Base-by-base conservation (phyloP, 495 filamentous ascomycete genomes). In the Penicillium roqueforti region DNA sequence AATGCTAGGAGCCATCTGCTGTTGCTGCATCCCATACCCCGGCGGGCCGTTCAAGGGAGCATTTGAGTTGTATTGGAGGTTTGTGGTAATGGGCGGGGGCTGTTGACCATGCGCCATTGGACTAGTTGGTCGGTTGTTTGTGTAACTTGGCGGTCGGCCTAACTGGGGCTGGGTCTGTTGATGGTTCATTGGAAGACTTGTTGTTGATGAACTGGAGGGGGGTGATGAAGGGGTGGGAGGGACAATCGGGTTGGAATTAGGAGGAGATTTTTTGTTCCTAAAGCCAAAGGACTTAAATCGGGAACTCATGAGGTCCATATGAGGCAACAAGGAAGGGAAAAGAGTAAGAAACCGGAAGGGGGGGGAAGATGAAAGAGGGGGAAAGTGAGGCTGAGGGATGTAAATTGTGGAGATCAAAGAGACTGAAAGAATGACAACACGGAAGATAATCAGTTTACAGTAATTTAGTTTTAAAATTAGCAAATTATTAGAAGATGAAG, bases 101-200 rank as follows among this genome's bases (percentile, higher is more conserved):
- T 87, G 85, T 60, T 86, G 85, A 59, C 79, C 75, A 70, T 87
- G 80, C 51, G 71, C 81, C 71, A 82, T 73, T 29, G 83, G 80
- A 58, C 77, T 80, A 38, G 73, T 75, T 47, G 81, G 80, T 58
- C 83, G 80, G 47, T 81, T 81, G 53, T 82, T 81, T 53, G 80
- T 80, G 68, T 91, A 90, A 71, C 86, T 91, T 18, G 88, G 88
- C 54, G 88, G 88, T 61, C 86, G 82, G 26, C 76, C 76, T 55
- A 73, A 51, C 26, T 67, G 57, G 20, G 68, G 28, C 28, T 43
- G 53, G 9, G 28, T 8, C 28, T 29, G 28, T 59, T 72, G 75
- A 39, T 58, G 56, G 58, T 77, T 81, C 75, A 81, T 80, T 39
- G 80, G 72, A 23, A 81, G 68, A 55, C 77, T 82, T 29, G 78